Base-by-base conservation (phyloP, 179 eudicot genomes). In the Gypsophila paniculata region DNA sequence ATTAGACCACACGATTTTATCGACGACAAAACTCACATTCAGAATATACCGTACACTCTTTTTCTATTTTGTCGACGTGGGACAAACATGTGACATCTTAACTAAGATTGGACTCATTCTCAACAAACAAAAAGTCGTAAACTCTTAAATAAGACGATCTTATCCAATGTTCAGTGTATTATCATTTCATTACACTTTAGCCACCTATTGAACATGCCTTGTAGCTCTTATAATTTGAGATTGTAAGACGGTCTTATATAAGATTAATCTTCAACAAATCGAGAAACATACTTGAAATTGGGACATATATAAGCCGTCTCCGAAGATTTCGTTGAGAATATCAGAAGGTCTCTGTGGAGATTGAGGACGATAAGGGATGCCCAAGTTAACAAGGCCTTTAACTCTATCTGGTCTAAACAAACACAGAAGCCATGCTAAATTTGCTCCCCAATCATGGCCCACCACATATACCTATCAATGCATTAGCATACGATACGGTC, bases 401-500 rank as follows among this genome's bases (percentile, higher is more conserved):
- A 78, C 72, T 60, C 77, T 64, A 59, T 81, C 84, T 1, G 84
- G 79, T 61, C 84, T 74, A 65, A 83, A 66, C 55, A 80, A 34
- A 80, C 84, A 73, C 1, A 81, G 67, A 22, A 75, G n/a, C 86
- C 86, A 83, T 34, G 84, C 82, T 12, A 77, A 62, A 12, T 42
- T 18, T 46, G 84, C 86, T 52, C 82, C 86, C 80, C 76, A 81
- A 57, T 83, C 84, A 58, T 68, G 77, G 19, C 84, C 86, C 53
- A 80, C 86, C 68, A 83, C 79, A 71, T 69, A 78, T 1, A 72
- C 79, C 79, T 82, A 13, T n/a, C 29, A 62, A 48, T 11, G 18
- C 22, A 34, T 62, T n/a, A 32, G 14, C 19, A 17, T 12, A 15
- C 17, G 3, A 36, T 2, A 36, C 42, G 42, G 7, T 36, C 42